Base-by-base conservation (phyloP, 495 filamentous ascomycete species). In the Penicillium canariense region DNA sequence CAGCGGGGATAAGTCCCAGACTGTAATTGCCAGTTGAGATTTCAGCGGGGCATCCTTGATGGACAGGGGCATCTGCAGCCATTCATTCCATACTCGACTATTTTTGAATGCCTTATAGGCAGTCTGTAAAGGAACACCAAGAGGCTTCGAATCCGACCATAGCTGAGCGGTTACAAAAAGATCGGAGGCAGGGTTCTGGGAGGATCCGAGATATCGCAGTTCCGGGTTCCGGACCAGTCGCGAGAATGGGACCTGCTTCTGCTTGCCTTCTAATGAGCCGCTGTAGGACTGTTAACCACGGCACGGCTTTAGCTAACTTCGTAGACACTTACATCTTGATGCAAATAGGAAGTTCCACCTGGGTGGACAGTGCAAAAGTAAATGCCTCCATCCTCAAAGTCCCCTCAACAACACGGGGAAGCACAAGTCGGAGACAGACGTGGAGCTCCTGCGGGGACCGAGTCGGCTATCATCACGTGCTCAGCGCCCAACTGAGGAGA, bases 71-170 rank as follows among this genome's bases (percentile, higher is more conserved):
- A 99, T 71, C 10, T 84, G 83, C 25, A 99, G 81, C 95, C 95
- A 99, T 74, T 99, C 94, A 66, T 93, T 92, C 94, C 94, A 99
- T 63, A 74, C 81, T 61, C 95, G 83, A 47, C 83, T 80, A 22
- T 77, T 79, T 62, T 90, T 91, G 61, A 97, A 96, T 2, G 87
- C 68, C 67, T 88, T 96, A 75, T 96, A 97, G 12, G 89, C 79
- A 9, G 95, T 99, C 68, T 97, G 92, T 10, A 96, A 77, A 0
- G 91, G 89, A 0, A 97, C 89, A 1, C 92, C 93, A 54, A 97
- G 70, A 12, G 94, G 91, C 65, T 99, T 97, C 15, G 90, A 96
- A 60, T 96, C 91, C 10, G 95, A 91, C 86, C 92, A 99, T 63
- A 96, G 75, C 71, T 97, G 95, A 14, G 85, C 87, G 3, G 91